Evolutionary conservation across 371 early-diverging fungal genomes (phyloP).

Genomic region (Saksenaea oblongispora): DNA sequence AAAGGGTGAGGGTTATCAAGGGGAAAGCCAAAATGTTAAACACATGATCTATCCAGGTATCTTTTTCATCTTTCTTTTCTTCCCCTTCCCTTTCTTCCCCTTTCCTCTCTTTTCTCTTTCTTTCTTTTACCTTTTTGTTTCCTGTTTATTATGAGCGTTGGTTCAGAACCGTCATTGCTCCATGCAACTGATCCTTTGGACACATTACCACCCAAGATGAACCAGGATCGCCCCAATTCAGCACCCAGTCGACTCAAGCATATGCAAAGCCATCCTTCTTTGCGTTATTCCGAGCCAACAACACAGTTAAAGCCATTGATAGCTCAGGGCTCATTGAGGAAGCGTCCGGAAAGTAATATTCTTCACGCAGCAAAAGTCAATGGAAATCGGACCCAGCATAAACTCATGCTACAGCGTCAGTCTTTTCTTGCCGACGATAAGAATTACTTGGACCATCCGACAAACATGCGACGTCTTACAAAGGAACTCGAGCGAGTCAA

Average conservation of each 20-base stretch:
- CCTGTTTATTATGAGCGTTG: constrained; percentile 5
- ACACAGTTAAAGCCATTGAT: not conserved
- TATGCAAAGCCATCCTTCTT: constrained; percentile 29
- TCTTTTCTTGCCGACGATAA: constrained; percentile 54
- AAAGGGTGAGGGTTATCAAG: not conserved
- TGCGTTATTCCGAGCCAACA: constrained; percentile 13
- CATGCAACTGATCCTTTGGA: constrained; percentile 6
- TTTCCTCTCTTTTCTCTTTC: not conserved
- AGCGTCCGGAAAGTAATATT: not conserved
- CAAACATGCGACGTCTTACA: constrained; percentile 49
- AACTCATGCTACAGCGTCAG: constrained; percentile 53
- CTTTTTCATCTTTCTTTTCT: not conserved
- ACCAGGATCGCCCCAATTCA: not conserved
- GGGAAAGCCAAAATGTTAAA: not conserved
- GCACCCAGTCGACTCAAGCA: constrained; percentile 16
- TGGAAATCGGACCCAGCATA: constrained; percentile 53
- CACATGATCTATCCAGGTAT: not conserved
- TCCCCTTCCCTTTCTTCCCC: not conserved
- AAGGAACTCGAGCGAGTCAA: constrained; percentile 57
- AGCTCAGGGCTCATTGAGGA: not conserved
- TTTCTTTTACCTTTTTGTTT: constrained; percentile 10
- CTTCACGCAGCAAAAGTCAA: not conserved
- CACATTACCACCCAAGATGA: constrained; percentile 3
- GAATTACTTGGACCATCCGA: constrained; percentile 51
- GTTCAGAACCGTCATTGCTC: not conserved